These are phyloP conservation scores for Lecanoromycetidae sp. DNA, from an alignment of 2,329 filamentous ascomycete species.

Conservation along the genomic window DNA sequence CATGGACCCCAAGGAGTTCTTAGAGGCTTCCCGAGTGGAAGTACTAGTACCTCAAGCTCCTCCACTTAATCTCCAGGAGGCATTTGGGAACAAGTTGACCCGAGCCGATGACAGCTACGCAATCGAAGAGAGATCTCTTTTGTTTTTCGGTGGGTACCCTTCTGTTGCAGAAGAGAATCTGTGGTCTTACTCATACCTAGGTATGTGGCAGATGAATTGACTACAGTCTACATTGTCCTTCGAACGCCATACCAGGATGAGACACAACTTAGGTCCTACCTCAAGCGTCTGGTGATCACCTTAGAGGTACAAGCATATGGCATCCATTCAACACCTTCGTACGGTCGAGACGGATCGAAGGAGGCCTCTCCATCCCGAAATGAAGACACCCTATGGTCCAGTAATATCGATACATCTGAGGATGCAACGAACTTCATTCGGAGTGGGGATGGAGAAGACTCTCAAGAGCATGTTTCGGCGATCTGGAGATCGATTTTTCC, in stretches of 20 bases:
- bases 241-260: conserved; percentile 5
- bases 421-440: conserved; percentile 12
- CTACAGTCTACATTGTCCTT: conserved; percentile 14
- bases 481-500: conserved; percentile 11
- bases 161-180: not conserved
- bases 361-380: conserved; percentile 6
- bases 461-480: not conserved
- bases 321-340: not conserved
- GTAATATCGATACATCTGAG: conserved; percentile 10
- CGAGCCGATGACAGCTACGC: not conserved
- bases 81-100: not conserved
- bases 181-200: conserved; percentile 19
- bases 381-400: conserved; percentile 17
- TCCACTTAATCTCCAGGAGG: conserved; percentile 10
- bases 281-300: conserved; percentile 10
- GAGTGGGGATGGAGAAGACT: not conserved
- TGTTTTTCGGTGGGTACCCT: conserved; percentile 18
- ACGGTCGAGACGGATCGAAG: not conserved
- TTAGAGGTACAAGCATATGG: conserved; percentile 15
- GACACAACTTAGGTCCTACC: conserved; percentile 5
- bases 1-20: conserved; percentile 4
- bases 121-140: conserved; percentile 10
- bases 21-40: conserved; percentile 9
- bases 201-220: conserved; percentile 15
- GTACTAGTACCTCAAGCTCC: conserved; percentile 16